Conservation (phyloP, 352 stramenopile species). For the Phytophthora ohioensis region DNA sequence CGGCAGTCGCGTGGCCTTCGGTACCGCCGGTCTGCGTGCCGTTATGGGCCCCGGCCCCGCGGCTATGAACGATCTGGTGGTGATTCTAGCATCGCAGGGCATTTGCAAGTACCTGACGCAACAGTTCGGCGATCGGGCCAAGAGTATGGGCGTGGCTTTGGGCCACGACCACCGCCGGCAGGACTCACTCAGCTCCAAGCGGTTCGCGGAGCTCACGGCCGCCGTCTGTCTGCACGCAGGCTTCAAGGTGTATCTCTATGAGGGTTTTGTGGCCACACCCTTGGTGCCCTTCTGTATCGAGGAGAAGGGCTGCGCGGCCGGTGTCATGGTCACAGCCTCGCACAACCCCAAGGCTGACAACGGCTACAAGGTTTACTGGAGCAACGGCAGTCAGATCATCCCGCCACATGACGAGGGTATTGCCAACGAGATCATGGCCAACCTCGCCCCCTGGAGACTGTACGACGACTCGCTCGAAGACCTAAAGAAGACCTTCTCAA, state of each 20-base stretch:
- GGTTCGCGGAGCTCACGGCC: constrained; percentile 89
- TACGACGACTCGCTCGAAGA: constrained; percentile 64
- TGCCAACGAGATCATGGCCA: constrained; percentile 88
- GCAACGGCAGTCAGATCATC: constrained; percentile 97
- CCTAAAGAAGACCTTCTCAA: constrained; percentile 43
- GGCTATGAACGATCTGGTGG: constrained; percentile 94
- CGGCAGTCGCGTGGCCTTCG: constrained; percentile 89
- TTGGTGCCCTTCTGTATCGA: constrained; percentile 92
- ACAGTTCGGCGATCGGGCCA: constrained; percentile 75
- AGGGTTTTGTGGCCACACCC: constrained; percentile 95
- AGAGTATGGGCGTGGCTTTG: constrained; percentile 86
- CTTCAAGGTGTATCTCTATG: constrained; percentile 93
- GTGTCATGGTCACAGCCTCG: constrained; percentile 96
- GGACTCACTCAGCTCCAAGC: constrained; percentile 84
- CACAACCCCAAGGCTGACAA: constrained; percentile 99
- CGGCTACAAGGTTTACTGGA: constrained; percentile 98
- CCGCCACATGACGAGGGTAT: constrained; percentile 96
- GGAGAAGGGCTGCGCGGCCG: constrained; percentile 79
- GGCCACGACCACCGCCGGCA: constrained; percentile 92
- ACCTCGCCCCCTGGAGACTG: constrained; percentile 88
- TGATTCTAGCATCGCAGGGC: constrained; percentile 93
- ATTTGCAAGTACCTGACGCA: constrained; percentile 88
- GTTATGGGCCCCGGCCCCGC: constrained; percentile 89
- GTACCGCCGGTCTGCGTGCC: constrained; percentile 91
- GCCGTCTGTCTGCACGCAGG: constrained; percentile 82